Conservation (phyloP, 257 asterid genomes). For the Eustoma russellianum region DNA sequence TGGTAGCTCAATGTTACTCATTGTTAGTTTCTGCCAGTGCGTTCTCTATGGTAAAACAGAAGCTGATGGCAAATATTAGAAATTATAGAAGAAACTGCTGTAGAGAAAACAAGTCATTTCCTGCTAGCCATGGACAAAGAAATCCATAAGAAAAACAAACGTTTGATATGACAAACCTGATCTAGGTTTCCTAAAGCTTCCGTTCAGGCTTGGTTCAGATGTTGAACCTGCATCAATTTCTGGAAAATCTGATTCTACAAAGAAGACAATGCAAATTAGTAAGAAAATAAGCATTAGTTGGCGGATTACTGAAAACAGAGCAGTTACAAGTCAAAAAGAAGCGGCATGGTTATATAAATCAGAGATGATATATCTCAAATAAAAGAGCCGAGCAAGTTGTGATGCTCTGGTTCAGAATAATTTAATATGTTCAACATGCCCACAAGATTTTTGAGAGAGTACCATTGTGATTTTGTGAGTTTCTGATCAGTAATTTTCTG, state of each 20-base stretch:
- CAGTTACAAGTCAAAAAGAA: neutral
- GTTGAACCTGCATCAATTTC: constrained; percentile 47
- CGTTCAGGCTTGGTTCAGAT: constrained; percentile 55
- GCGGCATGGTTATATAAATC: neutral
- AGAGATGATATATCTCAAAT: neutral
- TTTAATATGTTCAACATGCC: too few relatives aligned
- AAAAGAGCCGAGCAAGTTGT: neutral
- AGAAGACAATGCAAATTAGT: constrained; percentile 1
- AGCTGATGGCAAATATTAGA: too few relatives aligned
- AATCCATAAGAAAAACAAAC: neutral
- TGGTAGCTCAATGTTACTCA: too few relatives aligned
- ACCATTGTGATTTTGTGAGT: too few relatives aligned
- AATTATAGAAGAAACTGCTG: neutral
- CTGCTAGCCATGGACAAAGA: neutral
- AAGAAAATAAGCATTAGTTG: neutral
- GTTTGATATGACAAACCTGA: constrained; percentile 35
- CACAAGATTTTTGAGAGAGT: too few relatives aligned
- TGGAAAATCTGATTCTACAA: constrained; percentile 33
- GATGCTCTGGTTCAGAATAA: neutral
- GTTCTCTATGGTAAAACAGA: too few relatives aligned
- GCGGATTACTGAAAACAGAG: too few relatives aligned
- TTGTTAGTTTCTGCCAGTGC: too few relatives aligned
- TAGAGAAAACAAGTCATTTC: neutral
- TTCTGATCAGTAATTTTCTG: too few relatives aligned
- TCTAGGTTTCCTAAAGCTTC: constrained; percentile 53